These are phyloP conservation scores for Chlamydomonas reinhardtii DNA, from an alignment of 163 green algal species.

Conservation along the genomic window DNA sequence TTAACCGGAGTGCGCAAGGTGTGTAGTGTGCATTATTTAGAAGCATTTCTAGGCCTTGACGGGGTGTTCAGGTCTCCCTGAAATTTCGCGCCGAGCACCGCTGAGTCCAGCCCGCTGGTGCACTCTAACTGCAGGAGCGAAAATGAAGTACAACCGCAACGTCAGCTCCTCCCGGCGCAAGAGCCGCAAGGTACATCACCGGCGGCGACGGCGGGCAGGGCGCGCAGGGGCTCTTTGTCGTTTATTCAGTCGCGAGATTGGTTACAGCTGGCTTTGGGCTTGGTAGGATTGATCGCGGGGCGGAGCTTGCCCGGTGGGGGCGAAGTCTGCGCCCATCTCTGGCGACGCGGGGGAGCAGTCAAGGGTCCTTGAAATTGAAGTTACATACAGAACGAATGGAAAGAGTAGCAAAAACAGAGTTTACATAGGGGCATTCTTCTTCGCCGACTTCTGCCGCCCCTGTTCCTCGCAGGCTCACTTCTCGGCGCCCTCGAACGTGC, in stretches of 20 bases:
- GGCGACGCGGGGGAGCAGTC: no score
- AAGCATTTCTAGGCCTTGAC: background rate
- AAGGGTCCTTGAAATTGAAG: no score
- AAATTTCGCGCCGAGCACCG: no score
- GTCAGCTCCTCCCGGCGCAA: slow-evolving; percentile 94
- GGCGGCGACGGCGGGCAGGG: slow-evolving; percentile 20
- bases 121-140: slow-evolving; percentile 34
- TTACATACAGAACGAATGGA: no score
- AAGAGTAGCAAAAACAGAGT: no score
- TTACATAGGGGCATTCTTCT: no score
- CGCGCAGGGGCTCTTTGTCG: background rate
- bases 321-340: no score
- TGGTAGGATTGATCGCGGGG: no score
- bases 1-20: slow-evolving; percentile 34
- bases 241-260: background rate
- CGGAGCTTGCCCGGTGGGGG: no score
- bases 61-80: no score
- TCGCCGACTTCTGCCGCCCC: background rate
- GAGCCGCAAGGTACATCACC: slow-evolving; percentile 90
- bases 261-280: no score
- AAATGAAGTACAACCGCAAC: slow-evolving; percentile 88
- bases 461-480: slow-evolving; percentile 92
- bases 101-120: background rate
- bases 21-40: background rate
- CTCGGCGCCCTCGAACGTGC: slow-evolving; percentile 91